Evolutionary conservation across 179 eudicot genomes (phyloP), one percentile per base, ranked within the genome.

Genomic region (Silene noctiflora): DNA sequence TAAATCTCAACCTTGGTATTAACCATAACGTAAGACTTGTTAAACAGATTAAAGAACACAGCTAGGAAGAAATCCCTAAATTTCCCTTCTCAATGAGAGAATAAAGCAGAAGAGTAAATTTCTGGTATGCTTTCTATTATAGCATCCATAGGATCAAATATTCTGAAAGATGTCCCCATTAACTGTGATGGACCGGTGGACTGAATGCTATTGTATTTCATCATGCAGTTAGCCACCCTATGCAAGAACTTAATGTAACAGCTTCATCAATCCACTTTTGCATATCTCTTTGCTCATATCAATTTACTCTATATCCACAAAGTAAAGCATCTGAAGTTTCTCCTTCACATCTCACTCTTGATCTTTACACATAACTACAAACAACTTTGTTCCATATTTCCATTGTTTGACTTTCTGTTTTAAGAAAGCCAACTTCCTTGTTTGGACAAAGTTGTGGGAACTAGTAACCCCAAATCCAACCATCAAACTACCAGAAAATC

Each of bases 1-100:
- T 75, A 29, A 46, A 67, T 68, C 17, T 70, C 42, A 51, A 20
- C 35, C 60, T 71, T 22, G 75, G 61, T 16, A 39, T 55, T 72
- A 63, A 19, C 39, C 17, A 22, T 60, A 14, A 69, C 31, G 4
- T 22, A 55, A 70, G 75, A 35, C 67, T n/a, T 55, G 55, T 19
- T 44, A 25, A 31, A 35, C 65, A 12, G 6, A 0, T 19, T 3
- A 29, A 35, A 19, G 17, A 61, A 42, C 35, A 46, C 44, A 20
- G 22, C 22, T 60, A 7, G 2, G 51, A 64, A n/a, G 29, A 70
- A 27, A 64, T 29, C 19, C 27, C 68, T 25, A 25, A 64, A 25
- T 25, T 25, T 63, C 67, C 31, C 31, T 25, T 64, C 31, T 29
- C 42, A 29, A 44, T 44, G 8, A 14, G 16, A 3, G 27, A 29